Base-by-base conservation (phyloP, 139 green algal genomes). In the Coccomyxa sp. region DNA sequence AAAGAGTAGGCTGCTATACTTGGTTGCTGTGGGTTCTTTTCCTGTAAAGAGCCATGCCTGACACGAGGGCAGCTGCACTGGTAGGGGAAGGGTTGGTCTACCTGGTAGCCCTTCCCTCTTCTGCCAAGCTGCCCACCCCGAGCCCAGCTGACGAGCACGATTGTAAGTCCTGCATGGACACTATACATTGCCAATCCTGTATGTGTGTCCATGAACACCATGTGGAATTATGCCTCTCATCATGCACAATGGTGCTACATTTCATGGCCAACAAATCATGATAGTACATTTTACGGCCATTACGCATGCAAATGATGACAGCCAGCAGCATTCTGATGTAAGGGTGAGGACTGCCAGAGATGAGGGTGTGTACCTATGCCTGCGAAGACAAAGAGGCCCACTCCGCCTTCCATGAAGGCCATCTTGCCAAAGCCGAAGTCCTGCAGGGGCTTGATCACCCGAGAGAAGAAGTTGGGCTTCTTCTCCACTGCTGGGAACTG, bases 391-490 rank as follows among this genome's bases (percentile, higher is more conserved):
- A 98, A 98, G 16, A 96, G 80, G 35, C 94, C 94, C 35, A 96
- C 88, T 12, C 90, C 87, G 39, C 93, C 94, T 78, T 98, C 93
- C 77, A 79, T 75, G 7, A 97, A 84, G 72, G 84, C 92, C 27
- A 81, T 90, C 31, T 81, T 84, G 35, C 94, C 94, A 9, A 98
- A 86, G 16, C 94, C 94, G 86, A 96, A 96, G 78, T 98, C 93
- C 4, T 88, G 79, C 35, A 97, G 87, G 3, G 90, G 88, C 77
- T 92, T 93, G 24, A 84, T 72, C 10, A 91, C 68, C 41, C 84
- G 81, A 34, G 72, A 35, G 34, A 90, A 64, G 74, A 91, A 83
- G 55, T 82, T 80, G n/a, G n/a, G n/a, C n/a, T n/a, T n/a, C n/a
- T n/a, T n/a, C n/a, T n/a, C n/a, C n/a, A n/a, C n/a, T n/a, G n/a